These are phyloP conservation scores for Fusarium napiforme DNA, from an alignment of 2,329 filamentous ascomycete genomes.

Conservation along the genomic window DNA sequence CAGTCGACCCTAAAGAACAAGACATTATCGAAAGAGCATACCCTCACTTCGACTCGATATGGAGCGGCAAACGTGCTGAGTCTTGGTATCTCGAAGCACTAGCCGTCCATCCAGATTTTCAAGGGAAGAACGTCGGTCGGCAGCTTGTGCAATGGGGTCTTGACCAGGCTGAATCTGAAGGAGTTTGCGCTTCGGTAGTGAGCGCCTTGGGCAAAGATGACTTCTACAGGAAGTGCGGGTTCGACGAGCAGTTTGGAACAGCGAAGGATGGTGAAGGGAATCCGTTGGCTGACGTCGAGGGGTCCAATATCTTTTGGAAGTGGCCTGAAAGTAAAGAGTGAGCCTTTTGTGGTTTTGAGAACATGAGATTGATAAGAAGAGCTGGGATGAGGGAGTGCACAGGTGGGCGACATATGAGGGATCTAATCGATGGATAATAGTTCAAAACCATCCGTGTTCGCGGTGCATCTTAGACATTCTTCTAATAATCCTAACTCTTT, in stretches of 20 bases:
- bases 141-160: slow-evolving; percentile 56
- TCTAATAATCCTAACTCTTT: too few species aligned
- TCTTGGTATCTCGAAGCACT: slow-evolving; percentile 53
- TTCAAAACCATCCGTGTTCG: too few species aligned
- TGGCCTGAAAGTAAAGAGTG: slow-evolving; percentile 11
- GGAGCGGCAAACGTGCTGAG: slow-evolving; percentile 35
- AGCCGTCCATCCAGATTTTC: slow-evolving; percentile 53
- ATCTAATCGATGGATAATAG: fast-evolving
- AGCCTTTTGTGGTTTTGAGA: too few species aligned
- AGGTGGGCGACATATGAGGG: fast-evolving
- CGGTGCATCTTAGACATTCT: too few species aligned
- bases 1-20: slow-evolving; percentile 20
- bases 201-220: slow-evolving; percentile 51
- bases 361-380: neutral
- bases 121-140: slow-evolving; percentile 51
- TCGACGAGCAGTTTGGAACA: slow-evolving; percentile 29
- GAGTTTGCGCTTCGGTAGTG: slow-evolving; percentile 53
- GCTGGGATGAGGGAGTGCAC: neutral
- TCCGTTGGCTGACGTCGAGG: slow-evolving; percentile 18
- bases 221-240: slow-evolving; percentile 49
- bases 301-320: slow-evolving; percentile 33
- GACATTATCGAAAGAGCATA: slow-evolving; percentile 32
- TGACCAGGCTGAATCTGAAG: slow-evolving; percentile 49
- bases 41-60: slow-evolving; percentile 25
- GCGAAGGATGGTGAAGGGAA: slow-evolving; percentile 22